Conservation (phyloP, 768 basidiomycete species). For the Collybia sordida region DNA sequence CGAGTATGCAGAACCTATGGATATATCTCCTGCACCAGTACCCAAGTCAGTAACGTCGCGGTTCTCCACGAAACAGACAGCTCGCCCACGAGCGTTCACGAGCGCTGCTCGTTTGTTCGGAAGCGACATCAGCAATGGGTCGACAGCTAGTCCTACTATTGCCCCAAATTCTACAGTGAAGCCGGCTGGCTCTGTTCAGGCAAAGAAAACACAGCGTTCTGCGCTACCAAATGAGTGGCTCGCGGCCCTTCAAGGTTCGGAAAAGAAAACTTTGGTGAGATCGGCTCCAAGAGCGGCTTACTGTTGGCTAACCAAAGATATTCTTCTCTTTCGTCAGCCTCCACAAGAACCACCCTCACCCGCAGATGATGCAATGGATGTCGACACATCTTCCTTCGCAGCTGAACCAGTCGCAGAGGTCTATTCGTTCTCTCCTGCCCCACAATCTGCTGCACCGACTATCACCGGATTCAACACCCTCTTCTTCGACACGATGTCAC, state of each 20-base stretch:
- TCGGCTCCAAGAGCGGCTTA: no score
- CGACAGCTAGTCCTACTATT: constrained; percentile 30
- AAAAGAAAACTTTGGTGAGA: no score
- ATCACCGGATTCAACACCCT: constrained; percentile 55
- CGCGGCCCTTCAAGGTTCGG: constrained; percentile 20
- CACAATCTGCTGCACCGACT: constrained; percentile 52
- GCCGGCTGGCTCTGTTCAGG: constrained; percentile 34
- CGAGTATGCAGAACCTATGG: constrained; percentile 67
- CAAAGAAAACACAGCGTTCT: constrained; percentile 61
- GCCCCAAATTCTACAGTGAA: constrained; percentile 30
- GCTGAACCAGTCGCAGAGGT: constrained; percentile 26
- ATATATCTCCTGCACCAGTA: constrained; percentile 70
- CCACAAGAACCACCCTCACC: constrained; percentile 42
- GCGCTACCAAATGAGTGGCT: constrained; percentile 68
- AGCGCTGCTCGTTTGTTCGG: constrained; percentile 71
- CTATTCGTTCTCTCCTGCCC: constrained; percentile 32
- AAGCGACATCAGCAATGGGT: constrained; percentile 65
- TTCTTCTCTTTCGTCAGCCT: constrained; percentile 26
- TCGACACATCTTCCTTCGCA: constrained; percentile 55
- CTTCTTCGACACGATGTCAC: constrained; percentile 60
- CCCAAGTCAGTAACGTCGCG: constrained; percentile 24
- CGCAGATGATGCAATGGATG: constrained; percentile 75
- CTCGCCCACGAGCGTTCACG: constrained; percentile 66
- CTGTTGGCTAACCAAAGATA: not conserved
- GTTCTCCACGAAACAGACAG: constrained; percentile 23